phyloP scores from a whole-genome alignment of 495 filamentous ascomycete genomes.

The Wilcoxina mikolae region DNA sequence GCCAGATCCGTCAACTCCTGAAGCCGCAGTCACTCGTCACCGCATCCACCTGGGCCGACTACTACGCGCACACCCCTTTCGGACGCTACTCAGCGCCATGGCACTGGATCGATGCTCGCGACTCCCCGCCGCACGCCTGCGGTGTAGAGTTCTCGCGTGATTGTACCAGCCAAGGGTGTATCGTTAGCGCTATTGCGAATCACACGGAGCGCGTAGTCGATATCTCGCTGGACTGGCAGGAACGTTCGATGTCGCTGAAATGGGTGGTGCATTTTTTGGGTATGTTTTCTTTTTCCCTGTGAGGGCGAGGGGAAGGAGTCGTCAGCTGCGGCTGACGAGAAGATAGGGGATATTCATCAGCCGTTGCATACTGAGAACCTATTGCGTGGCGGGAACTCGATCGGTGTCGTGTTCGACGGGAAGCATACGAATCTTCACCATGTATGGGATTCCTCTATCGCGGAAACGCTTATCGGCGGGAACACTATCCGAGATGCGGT shows the following conservation, averaged over 20 bases:
- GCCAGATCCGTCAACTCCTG: constrained; percentile 17
- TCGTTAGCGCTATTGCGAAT: constrained; percentile 38
- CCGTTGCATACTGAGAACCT: constrained; percentile 49
- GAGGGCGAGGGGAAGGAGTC: background rate
- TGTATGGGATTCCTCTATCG: constrained; percentile 49
- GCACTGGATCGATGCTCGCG: constrained; percentile 60
- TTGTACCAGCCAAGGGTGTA: constrained; percentile 46
- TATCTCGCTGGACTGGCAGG: background rate
- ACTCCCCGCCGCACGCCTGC: constrained; percentile 45
- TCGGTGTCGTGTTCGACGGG: constrained; percentile 41
- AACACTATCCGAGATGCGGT: constrained; percentile 34
- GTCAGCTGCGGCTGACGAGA: background rate
- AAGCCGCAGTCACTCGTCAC: constrained; percentile 39
- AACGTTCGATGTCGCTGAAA: constrained; percentile 40
- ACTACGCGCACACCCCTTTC: constrained; percentile 43
- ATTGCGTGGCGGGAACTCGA: constrained; percentile 45
- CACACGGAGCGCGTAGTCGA: constrained; percentile 39
- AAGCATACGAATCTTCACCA: constrained; percentile 41
- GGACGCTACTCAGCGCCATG: constrained; percentile 43
- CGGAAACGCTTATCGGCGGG: constrained; percentile 43
- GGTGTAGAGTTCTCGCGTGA: constrained; percentile 46
- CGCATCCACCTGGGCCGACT: constrained; percentile 51
- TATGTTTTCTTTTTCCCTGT: background rate
- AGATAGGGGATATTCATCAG: constrained; percentile 46
- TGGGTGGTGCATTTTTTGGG: constrained; percentile 45